phyloP scores from a whole-genome alignment of 2,329 filamentous ascomycete species.

The Shiraia bambusicola region DNA sequence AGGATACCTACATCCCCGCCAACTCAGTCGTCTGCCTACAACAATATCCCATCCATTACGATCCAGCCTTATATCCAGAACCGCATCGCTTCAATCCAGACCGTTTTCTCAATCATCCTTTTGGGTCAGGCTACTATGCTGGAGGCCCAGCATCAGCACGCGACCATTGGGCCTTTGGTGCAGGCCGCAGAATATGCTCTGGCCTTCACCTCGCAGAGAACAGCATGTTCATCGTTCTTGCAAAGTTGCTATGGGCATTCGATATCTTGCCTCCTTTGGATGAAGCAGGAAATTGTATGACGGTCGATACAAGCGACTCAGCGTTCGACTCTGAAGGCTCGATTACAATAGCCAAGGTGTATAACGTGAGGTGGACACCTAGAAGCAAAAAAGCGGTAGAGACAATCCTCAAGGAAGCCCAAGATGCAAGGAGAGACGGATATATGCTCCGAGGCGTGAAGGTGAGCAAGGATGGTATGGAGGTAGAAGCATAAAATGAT shows the following conservation, averaged over 20 bases:
- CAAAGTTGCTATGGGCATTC: conserved; percentile 53
- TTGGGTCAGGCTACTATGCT: conserved; percentile 36
- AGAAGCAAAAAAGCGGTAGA: conserved; percentile 22
- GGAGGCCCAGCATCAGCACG: conserved; percentile 39
- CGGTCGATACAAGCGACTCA: conserved; percentile 38
- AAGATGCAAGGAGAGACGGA: conserved; percentile 30
- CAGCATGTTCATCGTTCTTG: conserved; percentile 47
- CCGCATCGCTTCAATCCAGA: conserved; percentile 48
- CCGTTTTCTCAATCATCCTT: conserved; percentile 43
- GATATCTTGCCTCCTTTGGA: conserved; percentile 44
- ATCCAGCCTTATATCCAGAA: conserved; percentile 39
- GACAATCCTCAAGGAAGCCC: conserved; percentile 30
- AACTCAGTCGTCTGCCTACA: conserved; percentile 38
- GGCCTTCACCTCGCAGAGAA: conserved; percentile 48
- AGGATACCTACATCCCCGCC: conserved; percentile 48
- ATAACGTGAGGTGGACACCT: conserved; percentile 24
- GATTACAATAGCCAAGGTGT: conserved; percentile 40
- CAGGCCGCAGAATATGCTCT: conserved; percentile 48
- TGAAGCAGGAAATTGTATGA: conserved; percentile 39
- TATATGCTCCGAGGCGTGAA: conserved; percentile 35
- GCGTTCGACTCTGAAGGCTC: conserved; percentile 34
- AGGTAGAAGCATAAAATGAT: conserved; percentile 3
- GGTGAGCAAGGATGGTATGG: conserved; percentile 33
- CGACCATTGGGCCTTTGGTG: conserved; percentile 44
- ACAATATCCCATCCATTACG: conserved; percentile 40